Base-by-base conservation (phyloP, 106 monocot genomes). In the Dioscorea alata region DNA sequence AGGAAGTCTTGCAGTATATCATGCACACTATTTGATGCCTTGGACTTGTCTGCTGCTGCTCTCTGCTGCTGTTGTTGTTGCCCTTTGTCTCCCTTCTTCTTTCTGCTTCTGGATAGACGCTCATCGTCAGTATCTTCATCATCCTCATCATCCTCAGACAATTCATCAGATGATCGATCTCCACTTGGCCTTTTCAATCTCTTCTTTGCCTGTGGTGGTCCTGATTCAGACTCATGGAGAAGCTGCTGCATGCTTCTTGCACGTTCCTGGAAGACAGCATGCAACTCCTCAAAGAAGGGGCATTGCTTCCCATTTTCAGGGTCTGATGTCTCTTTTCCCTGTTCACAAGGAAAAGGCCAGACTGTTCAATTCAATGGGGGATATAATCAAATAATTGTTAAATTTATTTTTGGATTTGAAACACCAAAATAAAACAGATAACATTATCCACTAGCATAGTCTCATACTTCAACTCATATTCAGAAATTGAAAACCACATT, bases 271-370 rank as follows among this genome's bases (percentile, higher is more conserved):
- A 99, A 93, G 21, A 99, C 75, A 4, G 89, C 81, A 60, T 93
- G 87, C 25, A 93, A 69, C 77, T 99, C 99, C 6, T 99, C 90
- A 48, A 99, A 99, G 85, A 90, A 99, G 14, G 99, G 99, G 69
- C 90, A 93, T 7, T 87, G 90, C 23, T 81, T 85, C 14, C 87
- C 85, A 57, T 65, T 82, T 16, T 99, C 90, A 16, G 89, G 89
- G 75, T 90, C 93, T 18, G 89, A 81, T 60, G 90, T 88, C 77
- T 99, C 99, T 48, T 84, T 90, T 0, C 92, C 90, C 99, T 99
- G 73, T 42, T 56, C 9, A 71, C 25, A 81, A 0, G 50, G 21
- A 49, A 34, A 21, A 32, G 13, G 15, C 15, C 21, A 42, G 42
- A 28, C 42, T 42, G 0, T 8, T 42, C 42, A 42, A 42, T 5